A percentile compares a stretch with the other conserved stretches of the same genome.
phyloP scores from a whole-genome alignment of 192 early-diverging fungal species.

The Podochytrium sp. region DNA sequence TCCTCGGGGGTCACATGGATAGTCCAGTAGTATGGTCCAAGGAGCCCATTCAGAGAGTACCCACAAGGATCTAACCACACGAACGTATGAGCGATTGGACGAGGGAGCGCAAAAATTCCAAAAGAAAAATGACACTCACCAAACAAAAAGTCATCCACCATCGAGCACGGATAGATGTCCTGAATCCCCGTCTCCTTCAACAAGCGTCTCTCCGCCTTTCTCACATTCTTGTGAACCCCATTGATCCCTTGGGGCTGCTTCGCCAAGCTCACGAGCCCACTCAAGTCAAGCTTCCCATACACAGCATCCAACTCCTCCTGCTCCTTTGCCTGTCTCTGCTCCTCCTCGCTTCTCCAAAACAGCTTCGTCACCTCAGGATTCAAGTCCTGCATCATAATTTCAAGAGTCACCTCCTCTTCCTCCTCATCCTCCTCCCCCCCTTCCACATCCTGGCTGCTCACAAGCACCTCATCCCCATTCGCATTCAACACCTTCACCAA shows the following conservation, averaged over 20 bases:
- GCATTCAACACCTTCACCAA: constrained; percentile 49
- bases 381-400: constrained; percentile 95
- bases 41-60: constrained; percentile 90
- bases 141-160: constrained; percentile 89
- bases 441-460: constrained; percentile 17
- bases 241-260: constrained; percentile 13
- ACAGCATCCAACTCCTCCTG: constrained; percentile 48
- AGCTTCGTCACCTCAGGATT: constrained; percentile 76
- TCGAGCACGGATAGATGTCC: constrained; percentile 78
- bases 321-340: constrained; percentile 63
- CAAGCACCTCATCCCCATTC: constrained; percentile 42
- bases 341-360: constrained; percentile 70
- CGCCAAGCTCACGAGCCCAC: constrained; percentile 2
- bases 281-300: constrained; percentile 44
- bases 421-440: constrained; percentile 44
- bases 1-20: constrained; percentile 98
- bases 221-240: constrained; percentile 26
- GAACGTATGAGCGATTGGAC: too few relatives aligned
- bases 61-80: constrained; percentile 98
- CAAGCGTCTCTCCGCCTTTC: constrained; percentile 42
- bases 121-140: too few relatives aligned
- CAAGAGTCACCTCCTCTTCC: constrained; percentile 88
- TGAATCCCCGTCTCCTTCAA: constrained; percentile 77
- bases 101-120: too few relatives aligned
- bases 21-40: constrained; percentile 88